A percentile compares a stretch with the other conserved stretches of the same genome.
Evolutionary conservation across 2,329 filamentous ascomycete genomes (phyloP).

Genomic region (Aspergillus ruber): DNA sequence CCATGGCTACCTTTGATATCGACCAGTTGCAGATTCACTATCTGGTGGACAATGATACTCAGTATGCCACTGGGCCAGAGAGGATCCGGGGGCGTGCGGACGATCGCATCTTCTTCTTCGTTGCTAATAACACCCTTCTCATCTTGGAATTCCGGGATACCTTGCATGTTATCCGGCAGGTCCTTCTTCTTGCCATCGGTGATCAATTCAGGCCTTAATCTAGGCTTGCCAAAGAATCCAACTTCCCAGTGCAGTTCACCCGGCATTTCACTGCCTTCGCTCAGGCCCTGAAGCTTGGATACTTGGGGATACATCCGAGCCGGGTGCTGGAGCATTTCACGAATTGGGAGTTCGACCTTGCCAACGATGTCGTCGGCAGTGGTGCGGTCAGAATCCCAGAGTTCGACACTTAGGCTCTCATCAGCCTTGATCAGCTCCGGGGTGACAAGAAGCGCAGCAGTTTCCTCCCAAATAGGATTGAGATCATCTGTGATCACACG

Average conservation of each 20-base stretch:
- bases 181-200: conserved; percentile 80
- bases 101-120: conserved; percentile 72
- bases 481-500: conserved; percentile 91
- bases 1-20: conserved; percentile 81
- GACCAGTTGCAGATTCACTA: conserved; percentile 87
- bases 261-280: conserved; percentile 81
- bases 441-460: conserved; percentile 75
- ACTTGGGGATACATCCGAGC: conserved; percentile 87
- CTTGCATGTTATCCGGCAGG: conserved; percentile 65
- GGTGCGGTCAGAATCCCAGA: conserved; percentile 92
- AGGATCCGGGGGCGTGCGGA: conserved; percentile 89
- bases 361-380: conserved; percentile 93
- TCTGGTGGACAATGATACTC: conserved; percentile 83
- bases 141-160: conserved; percentile 73
- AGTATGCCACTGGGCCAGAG: conserved; percentile 89
- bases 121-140: conserved; percentile 74
- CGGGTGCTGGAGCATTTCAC: conserved; percentile 90
- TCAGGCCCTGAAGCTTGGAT: conserved; percentile 74
- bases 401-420: conserved; percentile 85
- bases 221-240: conserved; percentile 86
- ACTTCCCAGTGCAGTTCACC: conserved; percentile 95
- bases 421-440: conserved; percentile 86
- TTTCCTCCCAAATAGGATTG: conserved; percentile 89
- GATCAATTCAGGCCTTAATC: conserved; percentile 74
- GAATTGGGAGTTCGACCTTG: conserved; percentile 87